Conservation (phyloP, 2,329 filamentous ascomycete genomes). For the Colletotrichum lindemuthianum region DNA sequence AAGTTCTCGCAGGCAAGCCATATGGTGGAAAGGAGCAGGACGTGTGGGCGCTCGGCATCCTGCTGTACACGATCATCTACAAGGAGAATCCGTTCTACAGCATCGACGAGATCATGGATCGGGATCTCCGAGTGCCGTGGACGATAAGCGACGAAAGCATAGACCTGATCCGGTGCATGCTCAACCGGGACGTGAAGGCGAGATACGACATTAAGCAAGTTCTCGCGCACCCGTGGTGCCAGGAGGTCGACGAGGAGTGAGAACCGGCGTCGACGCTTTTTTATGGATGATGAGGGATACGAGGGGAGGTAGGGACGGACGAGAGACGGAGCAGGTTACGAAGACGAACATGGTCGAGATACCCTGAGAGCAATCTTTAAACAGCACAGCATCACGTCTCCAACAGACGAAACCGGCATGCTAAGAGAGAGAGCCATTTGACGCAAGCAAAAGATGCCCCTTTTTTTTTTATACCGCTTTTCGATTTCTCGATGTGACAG, state of each 20-base stretch:
- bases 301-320: neutral
- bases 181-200: constrained; percentile 86
- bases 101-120: constrained; percentile 99
- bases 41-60: constrained; percentile 95
- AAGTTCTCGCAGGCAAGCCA: constrained; percentile 90
- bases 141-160: constrained; percentile 92
- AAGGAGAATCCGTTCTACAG: constrained; percentile 99
- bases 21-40: constrained; percentile 98
- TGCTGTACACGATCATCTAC: constrained; percentile 98
- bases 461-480: constrained; percentile 3
- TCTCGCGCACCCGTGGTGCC: constrained; percentile 86
- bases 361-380: constrained; percentile 36
- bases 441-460: constrained; percentile 26
- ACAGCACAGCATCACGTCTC: constrained; percentile 25
- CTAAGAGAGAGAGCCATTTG: constrained; percentile 34
- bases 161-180: constrained; percentile 89
- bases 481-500: constrained; percentile 17
- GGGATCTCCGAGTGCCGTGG: constrained; percentile 90
- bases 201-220: constrained; percentile 90
- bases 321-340: constrained; percentile 3
- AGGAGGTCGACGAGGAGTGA: constrained; percentile 36
- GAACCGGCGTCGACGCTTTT: constrained; percentile 9
- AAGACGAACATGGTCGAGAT: constrained; percentile 35
- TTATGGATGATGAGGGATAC: constrained; percentile 21
- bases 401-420: constrained; percentile 15